Evolutionary conservation across 371 early-diverging fungal genomes (phyloP).

Genomic region (Syncephalastrum contaminatum): DNA sequence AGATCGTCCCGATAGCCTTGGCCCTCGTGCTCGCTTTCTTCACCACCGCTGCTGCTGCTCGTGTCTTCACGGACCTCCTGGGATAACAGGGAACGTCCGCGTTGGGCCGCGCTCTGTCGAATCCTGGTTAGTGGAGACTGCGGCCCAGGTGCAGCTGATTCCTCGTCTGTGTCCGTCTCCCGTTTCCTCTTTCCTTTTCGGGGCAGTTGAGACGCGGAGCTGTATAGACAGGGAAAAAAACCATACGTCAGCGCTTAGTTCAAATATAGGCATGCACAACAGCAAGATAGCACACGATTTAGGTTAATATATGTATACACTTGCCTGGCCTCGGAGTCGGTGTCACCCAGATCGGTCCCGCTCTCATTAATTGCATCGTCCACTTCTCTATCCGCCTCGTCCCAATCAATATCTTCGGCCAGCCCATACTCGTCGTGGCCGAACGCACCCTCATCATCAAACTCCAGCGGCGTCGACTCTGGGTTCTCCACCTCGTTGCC

Average conservation of each 20-base stretch:
- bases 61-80: conserved; percentile 16
- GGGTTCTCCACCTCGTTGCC: conserved; percentile 36
- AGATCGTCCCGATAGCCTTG: conserved; percentile 2
- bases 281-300: too few relatives aligned
- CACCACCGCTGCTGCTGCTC: conserved; percentile 12
- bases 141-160: not conserved
- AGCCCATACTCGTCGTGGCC: conserved; percentile 48
- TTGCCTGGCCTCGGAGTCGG: conserved; percentile 37
- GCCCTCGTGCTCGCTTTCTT: conserved; percentile 17
- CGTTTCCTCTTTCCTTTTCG: conserved; percentile 27
- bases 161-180: conserved; percentile 9
- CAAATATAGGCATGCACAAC: too few relatives aligned
- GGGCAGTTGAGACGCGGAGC: conserved; percentile 14
- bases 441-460: conserved; percentile 32
- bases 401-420: conserved; percentile 53
- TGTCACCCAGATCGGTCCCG: conserved; percentile 54
- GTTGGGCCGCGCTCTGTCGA: conserved; percentile 14
- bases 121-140: conserved; percentile 18
- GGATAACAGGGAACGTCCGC: conserved; percentile 33
- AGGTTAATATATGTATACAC: not conserved
- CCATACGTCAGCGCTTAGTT: too few relatives aligned
- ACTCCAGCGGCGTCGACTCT: conserved; percentile 28
- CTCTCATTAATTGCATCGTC: conserved; percentile 59
- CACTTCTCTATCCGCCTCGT: conserved; percentile 56
- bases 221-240: conserved; percentile 6